A percentile compares a stretch with the other conserved stretches of the same genome.
Evolutionary conservation across 371 early-diverging fungal genomes (phyloP).

Genomic region (Gilbertella persicaria): DNA sequence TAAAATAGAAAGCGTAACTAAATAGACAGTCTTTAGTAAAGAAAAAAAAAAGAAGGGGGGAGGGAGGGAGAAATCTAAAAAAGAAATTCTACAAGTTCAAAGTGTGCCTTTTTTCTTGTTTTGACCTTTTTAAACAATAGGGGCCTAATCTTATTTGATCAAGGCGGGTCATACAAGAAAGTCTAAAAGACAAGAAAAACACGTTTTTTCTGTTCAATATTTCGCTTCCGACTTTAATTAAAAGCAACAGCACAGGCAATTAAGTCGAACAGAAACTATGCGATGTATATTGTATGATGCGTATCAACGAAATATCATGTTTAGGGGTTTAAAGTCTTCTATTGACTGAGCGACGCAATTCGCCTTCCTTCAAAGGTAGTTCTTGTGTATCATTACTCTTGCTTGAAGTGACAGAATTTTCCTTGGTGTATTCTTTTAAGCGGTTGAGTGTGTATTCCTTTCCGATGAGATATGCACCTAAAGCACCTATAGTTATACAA

Average conservation of each 20-base stretch:
- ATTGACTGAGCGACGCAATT: slow-evolving; percentile 29
- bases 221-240: not conserved
- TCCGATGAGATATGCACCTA: slow-evolving; percentile 16
- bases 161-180: not conserved
- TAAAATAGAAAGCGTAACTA: not conserved
- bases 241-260: not conserved
- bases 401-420: slow-evolving; percentile 30
- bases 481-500: slow-evolving; percentile 18
- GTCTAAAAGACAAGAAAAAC: not conserved
- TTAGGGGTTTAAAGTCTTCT: slow-evolving; percentile 24
- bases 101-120: too few relatives aligned
- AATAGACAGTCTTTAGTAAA: too few relatives aligned
- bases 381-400: slow-evolving; percentile 5
- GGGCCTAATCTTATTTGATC: not conserved
- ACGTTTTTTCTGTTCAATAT: not conserved
- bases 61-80: not conserved
- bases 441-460: slow-evolving; percentile 26
- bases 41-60: not conserved
- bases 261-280: not conserved
- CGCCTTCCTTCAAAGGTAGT: slow-evolving; percentile 7
- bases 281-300: too few relatives aligned
- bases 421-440: slow-evolving; percentile 23
- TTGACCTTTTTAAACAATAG: not conserved
- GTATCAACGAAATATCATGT: too few relatives aligned
- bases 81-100: not conserved